These are phyloP conservation scores for Aspergillus brasiliensis DNA, from an alignment of 2,329 filamentous ascomycete species.

Conservation along the genomic window DNA sequence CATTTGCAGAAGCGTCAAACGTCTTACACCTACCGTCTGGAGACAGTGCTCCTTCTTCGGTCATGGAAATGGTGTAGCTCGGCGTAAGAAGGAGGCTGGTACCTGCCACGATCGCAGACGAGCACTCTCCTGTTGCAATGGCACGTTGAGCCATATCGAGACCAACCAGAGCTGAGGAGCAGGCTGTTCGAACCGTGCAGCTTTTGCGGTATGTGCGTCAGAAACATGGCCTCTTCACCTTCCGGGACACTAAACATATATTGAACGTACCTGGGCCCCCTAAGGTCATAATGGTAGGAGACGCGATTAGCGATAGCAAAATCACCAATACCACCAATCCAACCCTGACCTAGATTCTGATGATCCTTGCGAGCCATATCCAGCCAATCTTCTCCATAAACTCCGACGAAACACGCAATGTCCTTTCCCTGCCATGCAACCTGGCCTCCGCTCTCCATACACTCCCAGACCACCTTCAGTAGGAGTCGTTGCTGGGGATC, in stretches of 20 bases:
- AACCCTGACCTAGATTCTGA: too few species aligned
- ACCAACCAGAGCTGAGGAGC: constrained; percentile 37
- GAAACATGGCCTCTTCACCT: constrained; percentile 28
- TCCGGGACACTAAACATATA: too few species aligned
- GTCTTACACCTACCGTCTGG: constrained; percentile 27
- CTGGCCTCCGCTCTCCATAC: constrained; percentile 20
- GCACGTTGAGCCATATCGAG: constrained; percentile 32
- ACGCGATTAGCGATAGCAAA: too few species aligned
- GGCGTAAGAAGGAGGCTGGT: constrained; percentile 31
- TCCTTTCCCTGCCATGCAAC: constrained; percentile 16
- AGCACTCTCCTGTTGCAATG: constrained; percentile 20
- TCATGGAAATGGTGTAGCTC: too few species aligned
- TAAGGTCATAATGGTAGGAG: too few species aligned
- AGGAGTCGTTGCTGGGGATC: constrained; percentile 16
- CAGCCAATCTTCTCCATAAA: constrained; percentile 6
- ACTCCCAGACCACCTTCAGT: constrained; percentile 14
- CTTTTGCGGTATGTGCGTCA: constrained; percentile 39
- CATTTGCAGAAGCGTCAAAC: constrained; percentile 30
- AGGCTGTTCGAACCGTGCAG: constrained; percentile 34
- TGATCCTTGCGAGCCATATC: constrained; percentile 3
- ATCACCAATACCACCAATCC: too few species aligned
- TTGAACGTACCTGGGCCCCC: too few species aligned
- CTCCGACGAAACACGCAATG: constrained; percentile 12
- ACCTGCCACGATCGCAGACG: constrained; percentile 36
- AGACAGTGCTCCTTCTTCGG: constrained; percentile 15